These are phyloP conservation scores for Elaeis guineensis DNA, from an alignment of 176 grass and related monocot species.

Conservation along the genomic window DNA sequence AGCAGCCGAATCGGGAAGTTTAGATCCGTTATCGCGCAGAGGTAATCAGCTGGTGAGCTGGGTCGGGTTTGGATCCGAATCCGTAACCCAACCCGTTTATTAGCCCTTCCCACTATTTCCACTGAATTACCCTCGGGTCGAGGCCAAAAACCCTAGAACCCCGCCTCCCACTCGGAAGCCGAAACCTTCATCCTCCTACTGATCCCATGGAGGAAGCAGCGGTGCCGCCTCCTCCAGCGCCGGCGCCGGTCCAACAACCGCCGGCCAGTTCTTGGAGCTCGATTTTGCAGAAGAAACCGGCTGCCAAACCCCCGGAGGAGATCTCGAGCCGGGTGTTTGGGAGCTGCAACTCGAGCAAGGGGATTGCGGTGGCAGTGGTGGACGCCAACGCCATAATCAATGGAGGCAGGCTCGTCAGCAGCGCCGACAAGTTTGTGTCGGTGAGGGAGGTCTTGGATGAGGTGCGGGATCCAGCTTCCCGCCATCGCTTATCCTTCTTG, in stretches of 20 bases:
- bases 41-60: too few relatives aligned
- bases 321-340: constrained; percentile 38
- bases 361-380: constrained; percentile 64
- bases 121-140: too few relatives aligned
- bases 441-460: constrained; percentile 75
- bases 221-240: background rate
- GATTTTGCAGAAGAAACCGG: constrained; percentile 19
- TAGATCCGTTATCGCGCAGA: too few relatives aligned
- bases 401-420: constrained; percentile 43
- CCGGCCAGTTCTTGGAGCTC: constrained; percentile 21
- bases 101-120: too few relatives aligned
- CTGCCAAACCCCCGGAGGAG: constrained; percentile 13
- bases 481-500: constrained; percentile 48
- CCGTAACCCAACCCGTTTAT: too few relatives aligned
- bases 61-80: too few relatives aligned
- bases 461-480: constrained; percentile 63
- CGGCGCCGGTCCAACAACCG: background rate
- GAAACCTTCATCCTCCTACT: too few relatives aligned
- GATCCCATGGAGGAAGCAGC: constrained; percentile 6
- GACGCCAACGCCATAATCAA: constrained; percentile 90
- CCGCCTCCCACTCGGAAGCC: too few relatives aligned
- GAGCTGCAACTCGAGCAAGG: constrained; percentile 31
- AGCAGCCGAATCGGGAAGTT: too few relatives aligned
- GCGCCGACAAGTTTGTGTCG: constrained; percentile 55
- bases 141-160: too few relatives aligned